Evolutionary conservation across 2,329 filamentous ascomycete genomes (phyloP), one percentile per base, ranked within the genome.

Genomic region (Epichloe gansuensis): DNA sequence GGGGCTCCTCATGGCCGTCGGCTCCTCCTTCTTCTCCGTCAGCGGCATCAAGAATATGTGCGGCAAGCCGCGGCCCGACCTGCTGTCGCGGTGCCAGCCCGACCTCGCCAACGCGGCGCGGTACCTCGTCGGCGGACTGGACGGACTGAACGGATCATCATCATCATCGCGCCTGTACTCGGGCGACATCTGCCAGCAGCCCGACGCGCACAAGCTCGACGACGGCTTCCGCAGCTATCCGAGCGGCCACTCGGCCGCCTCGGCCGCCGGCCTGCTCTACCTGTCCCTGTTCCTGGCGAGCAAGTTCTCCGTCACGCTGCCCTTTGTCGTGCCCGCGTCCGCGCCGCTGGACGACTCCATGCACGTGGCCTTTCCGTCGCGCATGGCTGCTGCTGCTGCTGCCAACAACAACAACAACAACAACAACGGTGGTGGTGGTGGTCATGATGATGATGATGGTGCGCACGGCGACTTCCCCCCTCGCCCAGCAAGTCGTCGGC

Each of bases 171-270:
- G 81, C 50, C 72, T 95, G 15, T 89, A 95, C 44, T 81, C 77
- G n/a, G 82, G 81, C 51, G 71, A 70, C 21, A 95, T 96, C 53
- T 96, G 91, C 74, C 74, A 68, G 49, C 82, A 85, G 57, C 74
- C 73, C 0, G 77, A 89, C 64, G 66, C 66, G 15, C 63, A 73
- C 46, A 71, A 74, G n/a, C 73, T 89, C 47, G 71, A 88, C 49
- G 88, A 95, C 62, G 89, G 87, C 1, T 96, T 95, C 69, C 78
- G 86, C 45, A 90, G 85, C 60, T 96, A 89, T 46, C 71, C 71
- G 38, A 71, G 68, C 51, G 71, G 71, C n/a, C 71, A 73, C 60
- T 63, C 71, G 5, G 89, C 84, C 41, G 82, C 85, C 55, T 78
- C 86, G 4, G 88, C 87, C 59, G 83, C 84, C 11, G 90, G 90